phyloP scores from a whole-genome alignment of 257 asterid species.

The Nicotiana paniculata region DNA sequence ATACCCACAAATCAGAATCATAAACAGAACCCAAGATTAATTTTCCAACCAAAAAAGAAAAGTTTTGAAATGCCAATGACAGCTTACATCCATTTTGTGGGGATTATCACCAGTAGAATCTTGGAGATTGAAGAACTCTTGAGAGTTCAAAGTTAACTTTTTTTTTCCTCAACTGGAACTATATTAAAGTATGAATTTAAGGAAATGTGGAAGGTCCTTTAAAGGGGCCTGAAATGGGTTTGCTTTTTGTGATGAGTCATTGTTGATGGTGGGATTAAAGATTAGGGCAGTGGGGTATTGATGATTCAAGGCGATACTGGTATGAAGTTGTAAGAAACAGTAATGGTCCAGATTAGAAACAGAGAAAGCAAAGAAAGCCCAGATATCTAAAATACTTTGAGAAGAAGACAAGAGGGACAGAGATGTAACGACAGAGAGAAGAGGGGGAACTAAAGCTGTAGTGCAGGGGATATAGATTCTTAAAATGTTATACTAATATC shows the following conservation, averaged over 20 bases:
- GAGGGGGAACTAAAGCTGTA: not conserved
- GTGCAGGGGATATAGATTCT: no score
- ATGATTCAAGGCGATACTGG: not conserved
- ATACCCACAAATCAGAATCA: not conserved
- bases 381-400: not conserved
- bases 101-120: not conserved
- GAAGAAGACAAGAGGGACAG: conserved; percentile 28
- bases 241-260: not conserved
- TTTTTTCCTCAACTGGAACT: no score
- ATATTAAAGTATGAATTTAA: not conserved
- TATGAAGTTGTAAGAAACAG: not conserved
- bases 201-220: not conserved
- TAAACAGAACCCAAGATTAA: no score
- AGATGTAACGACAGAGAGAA: not conserved
- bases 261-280: not conserved
- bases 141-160: no score
- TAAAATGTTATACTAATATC: no score
- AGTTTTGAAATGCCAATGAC: not conserved
- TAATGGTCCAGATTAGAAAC: not conserved
- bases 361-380: not conserved
- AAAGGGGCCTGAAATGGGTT: not conserved
- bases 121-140: not conserved
- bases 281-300: not conserved
- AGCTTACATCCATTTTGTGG: not conserved
- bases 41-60: not conserved